Evolutionary conservation across 78 protist species (phyloP).

Genomic region (Salpingoeca rosetta): DNA sequence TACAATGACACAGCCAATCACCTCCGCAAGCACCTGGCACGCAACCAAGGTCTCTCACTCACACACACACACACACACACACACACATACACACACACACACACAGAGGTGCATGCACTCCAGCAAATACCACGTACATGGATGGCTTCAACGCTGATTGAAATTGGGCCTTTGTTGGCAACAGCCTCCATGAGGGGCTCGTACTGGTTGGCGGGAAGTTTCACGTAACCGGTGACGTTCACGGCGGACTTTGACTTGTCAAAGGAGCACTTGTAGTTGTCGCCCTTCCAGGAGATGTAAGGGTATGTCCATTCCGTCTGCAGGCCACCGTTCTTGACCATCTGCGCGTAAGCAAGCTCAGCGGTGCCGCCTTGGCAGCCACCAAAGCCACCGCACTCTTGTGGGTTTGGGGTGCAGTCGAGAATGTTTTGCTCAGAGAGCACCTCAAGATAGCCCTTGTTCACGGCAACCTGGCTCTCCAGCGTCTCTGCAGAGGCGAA

Average conservation of each 20-base stretch:
- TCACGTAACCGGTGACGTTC: constrained; percentile 15
- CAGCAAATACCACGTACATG: no score
- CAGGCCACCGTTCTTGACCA: constrained; percentile 1
- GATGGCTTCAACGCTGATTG: constrained; percentile 25
- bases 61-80: no score
- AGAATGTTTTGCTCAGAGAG: constrained; percentile 26
- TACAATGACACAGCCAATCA: no score
- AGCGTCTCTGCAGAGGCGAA: constrained; percentile 19
- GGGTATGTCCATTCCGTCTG: constrained; percentile 26
- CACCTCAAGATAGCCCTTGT: constrained; percentile 12
- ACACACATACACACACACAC: no score
- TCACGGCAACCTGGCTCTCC: constrained; percentile 14
- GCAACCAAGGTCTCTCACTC: no score
- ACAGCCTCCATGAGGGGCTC: constrained; percentile 18
- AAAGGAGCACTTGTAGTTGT: constrained; percentile 2
- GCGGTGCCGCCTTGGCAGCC: constrained; percentile 34
- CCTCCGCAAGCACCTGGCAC: no score
- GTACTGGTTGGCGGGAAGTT: constrained; percentile 22
- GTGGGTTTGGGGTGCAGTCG: constrained; percentile 20
- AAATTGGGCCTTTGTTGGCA: constrained; percentile 32
- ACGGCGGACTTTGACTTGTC: not conserved
- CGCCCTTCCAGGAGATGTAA: constrained; percentile 10
- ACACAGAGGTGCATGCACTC: no score
- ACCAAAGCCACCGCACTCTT: constrained; percentile 34
- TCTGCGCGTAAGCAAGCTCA: constrained; percentile 19